Evolutionary conservation across 495 filamentous ascomycete genomes (phyloP), one percentile per base, ranked within the genome.

Genomic region (Penicillium egyptiacum): DNA sequence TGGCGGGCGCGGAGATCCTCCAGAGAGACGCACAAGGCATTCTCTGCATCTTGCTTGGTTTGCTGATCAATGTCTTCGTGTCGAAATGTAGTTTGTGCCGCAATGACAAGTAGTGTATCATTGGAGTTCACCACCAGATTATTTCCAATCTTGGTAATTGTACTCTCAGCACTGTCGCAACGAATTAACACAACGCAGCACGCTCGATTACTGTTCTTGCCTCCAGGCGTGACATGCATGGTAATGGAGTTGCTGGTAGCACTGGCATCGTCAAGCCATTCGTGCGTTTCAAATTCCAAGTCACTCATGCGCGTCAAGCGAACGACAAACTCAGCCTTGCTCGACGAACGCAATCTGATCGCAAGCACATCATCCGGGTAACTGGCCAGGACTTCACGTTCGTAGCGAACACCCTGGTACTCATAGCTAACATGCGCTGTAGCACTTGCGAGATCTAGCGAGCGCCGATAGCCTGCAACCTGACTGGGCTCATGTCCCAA

Each of bases 321-420:
- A 17, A 74, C 45, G 6, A 69, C 47, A 33, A 68, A 68, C 23
- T 68, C 61, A 2, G 51, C 60, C 28, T 56, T 59, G 12, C 60
- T 50, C 1, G 70, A 72, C 26, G 75, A 68, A 25, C 56, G 60
- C 16, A 80, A 53, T 9, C 70, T 68, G 17, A 80, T 62, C 4
- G 75, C 77, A n/a, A 81, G 47, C 9, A 77, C 73, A 43, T 66
- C 60, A 40, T 75, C 73, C 0, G 75, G 75, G 54, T 75, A 60
- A 45, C 76, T 80, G 7, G 71, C 69, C 16, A 79, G 55, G 35
- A 59, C 68, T 61, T 73, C 66, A 58, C 75, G 59, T 61, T 69
- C 53, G 47, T 70, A 70, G 2, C 50, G 52, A 33, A 73, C 59
- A 16, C 69, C 64, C 12, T 65, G 48, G 31, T 69, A 63, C 8